phyloP scores from a whole-genome alignment of 257 asterid species.

The Solanum paucissectum region DNA sequence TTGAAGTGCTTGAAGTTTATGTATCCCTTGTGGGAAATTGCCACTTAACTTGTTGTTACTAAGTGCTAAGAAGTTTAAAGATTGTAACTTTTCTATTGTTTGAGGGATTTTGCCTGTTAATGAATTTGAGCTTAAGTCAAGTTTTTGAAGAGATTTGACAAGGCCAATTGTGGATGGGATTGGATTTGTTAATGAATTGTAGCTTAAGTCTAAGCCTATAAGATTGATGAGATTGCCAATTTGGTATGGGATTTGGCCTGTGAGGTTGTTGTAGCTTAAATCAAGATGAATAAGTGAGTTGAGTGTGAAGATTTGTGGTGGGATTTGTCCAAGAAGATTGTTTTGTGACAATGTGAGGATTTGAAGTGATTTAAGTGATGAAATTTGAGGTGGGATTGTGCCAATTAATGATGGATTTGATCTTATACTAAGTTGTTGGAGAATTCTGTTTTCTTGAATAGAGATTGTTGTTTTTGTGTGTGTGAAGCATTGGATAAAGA shows the following conservation, averaged over 20 bases:
- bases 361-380: slow-evolving; percentile 52
- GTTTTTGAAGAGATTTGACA: slow-evolving; percentile 52
- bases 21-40: slow-evolving; percentile 30
- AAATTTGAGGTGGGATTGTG: slow-evolving; percentile 53
- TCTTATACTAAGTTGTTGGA: slow-evolving; percentile 59
- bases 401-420: slow-evolving; percentile 61
- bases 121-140: slow-evolving; percentile 64
- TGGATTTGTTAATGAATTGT: slow-evolving; percentile 32
- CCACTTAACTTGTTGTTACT: slow-evolving; percentile 55
- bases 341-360: slow-evolving; percentile 76
- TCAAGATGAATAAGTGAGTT: slow-evolving; percentile 59
- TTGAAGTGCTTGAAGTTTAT: slow-evolving; percentile 35
- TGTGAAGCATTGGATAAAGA: slow-evolving; percentile 60
- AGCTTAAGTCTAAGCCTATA: slow-evolving; percentile 68
- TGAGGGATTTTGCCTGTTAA: slow-evolving; percentile 55
- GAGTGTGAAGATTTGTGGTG: slow-evolving; percentile 30
- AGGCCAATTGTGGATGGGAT: slow-evolving; percentile 45
- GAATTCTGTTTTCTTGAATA: slow-evolving; percentile 8
- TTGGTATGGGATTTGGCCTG: slow-evolving; percentile 36
- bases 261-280: slow-evolving; percentile 60
- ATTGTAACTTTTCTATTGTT: slow-evolving; percentile 23
- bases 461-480: slow-evolving; percentile 26
- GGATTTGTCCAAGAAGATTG: slow-evolving; percentile 45
- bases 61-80: slow-evolving; percentile 56
- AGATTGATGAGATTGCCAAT: slow-evolving; percentile 40